phyloP scores from a whole-genome alignment of 2,329 filamentous ascomycete species.

The Colletotrichum tropicicola region DNA sequence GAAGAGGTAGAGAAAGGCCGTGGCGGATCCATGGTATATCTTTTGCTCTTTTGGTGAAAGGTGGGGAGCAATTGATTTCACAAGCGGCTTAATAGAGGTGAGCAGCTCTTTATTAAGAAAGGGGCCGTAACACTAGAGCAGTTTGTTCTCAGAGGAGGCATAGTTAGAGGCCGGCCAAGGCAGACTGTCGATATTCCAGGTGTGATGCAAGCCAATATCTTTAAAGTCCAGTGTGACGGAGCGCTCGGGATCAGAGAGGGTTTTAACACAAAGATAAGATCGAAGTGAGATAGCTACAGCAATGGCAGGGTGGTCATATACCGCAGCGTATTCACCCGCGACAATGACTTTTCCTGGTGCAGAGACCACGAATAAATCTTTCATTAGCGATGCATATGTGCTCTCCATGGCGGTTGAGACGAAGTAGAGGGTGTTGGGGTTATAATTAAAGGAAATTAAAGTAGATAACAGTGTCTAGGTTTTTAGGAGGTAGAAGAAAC shows the following conservation, averaged over 20 bases:
- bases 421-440: no score
- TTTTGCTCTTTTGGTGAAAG: background rate
- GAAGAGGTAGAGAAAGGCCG: background rate
- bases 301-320: slow-evolving; percentile 30
- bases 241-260: slow-evolving; percentile 20
- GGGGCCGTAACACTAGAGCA: background rate
- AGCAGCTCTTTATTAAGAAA: background rate
- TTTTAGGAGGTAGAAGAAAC: no score
- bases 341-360: slow-evolving; percentile 29
- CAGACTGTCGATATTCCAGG: slow-evolving; percentile 24
- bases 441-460: no score
- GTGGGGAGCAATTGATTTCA: background rate
- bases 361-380: background rate
- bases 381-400: background rate
- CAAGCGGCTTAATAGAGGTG: background rate
- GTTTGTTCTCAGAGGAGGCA: background rate
- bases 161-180: slow-evolving; percentile 2
- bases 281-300: slow-evolving; percentile 31
- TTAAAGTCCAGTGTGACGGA: slow-evolving; percentile 26
- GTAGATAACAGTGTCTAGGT: no score
- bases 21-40: background rate
- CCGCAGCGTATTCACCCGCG: slow-evolving; percentile 30
- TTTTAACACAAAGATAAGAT: slow-evolving; percentile 30
- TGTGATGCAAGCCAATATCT: slow-evolving; percentile 30
- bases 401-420: background rate